Evolutionary conservation across 164 flowering plant genomes (phyloP).

Genomic region (Malania oleifera): DNA sequence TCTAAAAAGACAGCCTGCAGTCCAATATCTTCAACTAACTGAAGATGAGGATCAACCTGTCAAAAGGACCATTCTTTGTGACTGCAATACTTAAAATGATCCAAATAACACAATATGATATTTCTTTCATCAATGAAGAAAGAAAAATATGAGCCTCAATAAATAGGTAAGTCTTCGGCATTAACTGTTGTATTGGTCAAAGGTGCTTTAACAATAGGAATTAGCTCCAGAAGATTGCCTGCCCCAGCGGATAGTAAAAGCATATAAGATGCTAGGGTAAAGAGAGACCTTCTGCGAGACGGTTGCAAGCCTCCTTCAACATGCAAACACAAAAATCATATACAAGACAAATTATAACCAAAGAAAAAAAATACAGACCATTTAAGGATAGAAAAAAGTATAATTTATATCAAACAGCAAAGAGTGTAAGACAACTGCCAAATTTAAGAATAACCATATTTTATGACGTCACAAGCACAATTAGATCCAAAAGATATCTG

Average conservation of each 20-base stretch:
- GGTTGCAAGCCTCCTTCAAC: conserved; percentile 59
- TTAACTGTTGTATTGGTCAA: conserved; percentile 52
- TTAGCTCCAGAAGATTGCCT: conserved; percentile 44
- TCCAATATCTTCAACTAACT: conserved; percentile 52
- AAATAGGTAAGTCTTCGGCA: conserved; percentile 5
- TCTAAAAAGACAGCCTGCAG: conserved; percentile 34
- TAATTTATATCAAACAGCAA: not conserved
- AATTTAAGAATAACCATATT: too few relatives aligned
- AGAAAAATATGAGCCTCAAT: too few relatives aligned
- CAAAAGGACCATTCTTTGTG: not conserved
- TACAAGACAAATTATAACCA: not conserved
- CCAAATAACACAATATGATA: too few relatives aligned
- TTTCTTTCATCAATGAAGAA: too few relatives aligned
- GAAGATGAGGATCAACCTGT: conserved; percentile 82
- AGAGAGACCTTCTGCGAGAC: conserved; percentile 76
- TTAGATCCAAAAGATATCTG: too few relatives aligned
- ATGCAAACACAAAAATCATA: conserved; percentile 11
- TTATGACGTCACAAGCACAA: too few relatives aligned
- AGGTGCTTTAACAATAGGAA: conserved; percentile 51
- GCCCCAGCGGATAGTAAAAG: conserved; percentile 72
- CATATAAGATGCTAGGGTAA: conserved; percentile 76
- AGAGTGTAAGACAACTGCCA: too few relatives aligned
- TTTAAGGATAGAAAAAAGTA: not conserved
- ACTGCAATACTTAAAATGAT: conserved; percentile 6
- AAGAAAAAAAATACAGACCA: not conserved